A percentile compares a stretch with the other conserved stretches of the same genome.
These are phyloP conservation scores for Mychonastes homosphaera DNA, from an alignment of 139 green algal species.

Conservation along the genomic window DNA sequence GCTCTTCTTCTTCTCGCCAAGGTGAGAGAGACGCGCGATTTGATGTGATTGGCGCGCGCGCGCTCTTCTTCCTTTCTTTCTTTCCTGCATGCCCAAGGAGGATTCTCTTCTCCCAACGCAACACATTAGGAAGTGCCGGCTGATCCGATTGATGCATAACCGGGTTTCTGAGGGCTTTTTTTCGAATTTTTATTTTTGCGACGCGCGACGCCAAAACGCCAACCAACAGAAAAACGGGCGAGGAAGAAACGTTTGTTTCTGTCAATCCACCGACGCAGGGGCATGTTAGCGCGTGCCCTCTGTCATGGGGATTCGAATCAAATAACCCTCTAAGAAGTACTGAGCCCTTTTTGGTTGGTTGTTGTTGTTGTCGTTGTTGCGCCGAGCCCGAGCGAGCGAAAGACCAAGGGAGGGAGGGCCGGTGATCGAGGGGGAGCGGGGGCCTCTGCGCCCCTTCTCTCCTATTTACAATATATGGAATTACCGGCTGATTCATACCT, in stretches of 20 bases:
- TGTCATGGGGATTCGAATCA: background rate
- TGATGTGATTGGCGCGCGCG: background rate
- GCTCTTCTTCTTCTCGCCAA: background rate
- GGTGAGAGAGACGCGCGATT: background rate
- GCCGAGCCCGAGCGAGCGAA: too few relatives aligned
- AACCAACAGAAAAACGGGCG: too few relatives aligned
- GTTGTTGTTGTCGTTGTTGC: background rate
- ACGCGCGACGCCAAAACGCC: too few relatives aligned
- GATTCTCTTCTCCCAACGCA: too few relatives aligned
- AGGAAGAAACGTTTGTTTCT: slow-evolving; percentile 11
- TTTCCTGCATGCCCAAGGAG: background rate
- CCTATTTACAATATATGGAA: slow-evolving; percentile 12
- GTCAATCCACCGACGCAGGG: slow-evolving; percentile 19
- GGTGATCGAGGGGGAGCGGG: too few relatives aligned
- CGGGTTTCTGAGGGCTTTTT: slow-evolving; percentile 11
- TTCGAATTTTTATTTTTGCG: too few relatives aligned
- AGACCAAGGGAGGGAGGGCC: too few relatives aligned
- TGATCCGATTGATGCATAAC: slow-evolving; percentile 21
- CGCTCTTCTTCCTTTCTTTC: background rate
- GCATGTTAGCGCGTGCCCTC: too few relatives aligned
- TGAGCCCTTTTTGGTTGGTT: slow-evolving; percentile 6
- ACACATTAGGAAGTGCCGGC: slow-evolving; percentile 23
- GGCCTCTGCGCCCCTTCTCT: slow-evolving; percentile 7
- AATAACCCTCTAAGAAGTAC: slow-evolving; percentile 27
- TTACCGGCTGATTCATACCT: slow-evolving; percentile 24